These are phyloP conservation scores for Alternaria metachromatica DNA, from an alignment of 2,329 filamentous ascomycete genomes.

Conservation along the genomic window DNA sequence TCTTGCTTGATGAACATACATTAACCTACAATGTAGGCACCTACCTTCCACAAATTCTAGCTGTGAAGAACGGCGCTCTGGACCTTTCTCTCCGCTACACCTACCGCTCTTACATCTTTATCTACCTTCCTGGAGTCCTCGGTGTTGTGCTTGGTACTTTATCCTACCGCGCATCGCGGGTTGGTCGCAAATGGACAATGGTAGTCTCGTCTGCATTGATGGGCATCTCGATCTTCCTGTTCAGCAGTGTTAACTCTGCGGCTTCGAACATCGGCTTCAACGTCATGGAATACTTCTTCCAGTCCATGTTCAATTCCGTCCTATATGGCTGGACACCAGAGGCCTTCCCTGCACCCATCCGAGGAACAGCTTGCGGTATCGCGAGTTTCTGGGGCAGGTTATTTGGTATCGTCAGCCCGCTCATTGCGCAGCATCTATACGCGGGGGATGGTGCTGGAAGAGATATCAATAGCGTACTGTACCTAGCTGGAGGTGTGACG, in stretches of 20 bases:
- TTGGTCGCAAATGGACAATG: constrained; percentile 57
- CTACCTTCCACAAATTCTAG: constrained; percentile 60
- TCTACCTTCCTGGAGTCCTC: constrained; percentile 60
- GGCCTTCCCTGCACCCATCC: constrained; percentile 58
- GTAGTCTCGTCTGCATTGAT: constrained; percentile 53
- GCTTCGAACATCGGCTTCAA: constrained; percentile 58
- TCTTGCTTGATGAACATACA: not conserved
- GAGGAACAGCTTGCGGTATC: constrained; percentile 62
- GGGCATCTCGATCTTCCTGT: constrained; percentile 55
- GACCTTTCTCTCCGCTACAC: constrained; percentile 55
- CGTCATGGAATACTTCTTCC: constrained; percentile 62
- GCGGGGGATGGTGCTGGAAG: constrained; percentile 38
- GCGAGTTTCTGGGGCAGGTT: constrained; percentile 66
- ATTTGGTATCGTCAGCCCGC: constrained; percentile 64
- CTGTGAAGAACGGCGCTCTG: constrained; percentile 58
- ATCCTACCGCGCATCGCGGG: constrained; percentile 54
- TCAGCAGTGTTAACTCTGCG: constrained; percentile 53
- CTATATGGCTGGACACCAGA: constrained; percentile 62
- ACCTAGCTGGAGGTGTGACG: constrained; percentile 63
- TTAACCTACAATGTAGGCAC: constrained; percentile 42
- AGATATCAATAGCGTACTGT: constrained; percentile 60
- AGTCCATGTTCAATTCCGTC: constrained; percentile 60
- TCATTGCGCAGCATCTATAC: constrained; percentile 59
- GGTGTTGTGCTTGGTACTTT: constrained; percentile 58
- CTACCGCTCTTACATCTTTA: constrained; percentile 62